Evolutionary conservation across 768 basidiomycete genomes (phyloP).

Genomic region (Kwoniella sp.): DNA sequence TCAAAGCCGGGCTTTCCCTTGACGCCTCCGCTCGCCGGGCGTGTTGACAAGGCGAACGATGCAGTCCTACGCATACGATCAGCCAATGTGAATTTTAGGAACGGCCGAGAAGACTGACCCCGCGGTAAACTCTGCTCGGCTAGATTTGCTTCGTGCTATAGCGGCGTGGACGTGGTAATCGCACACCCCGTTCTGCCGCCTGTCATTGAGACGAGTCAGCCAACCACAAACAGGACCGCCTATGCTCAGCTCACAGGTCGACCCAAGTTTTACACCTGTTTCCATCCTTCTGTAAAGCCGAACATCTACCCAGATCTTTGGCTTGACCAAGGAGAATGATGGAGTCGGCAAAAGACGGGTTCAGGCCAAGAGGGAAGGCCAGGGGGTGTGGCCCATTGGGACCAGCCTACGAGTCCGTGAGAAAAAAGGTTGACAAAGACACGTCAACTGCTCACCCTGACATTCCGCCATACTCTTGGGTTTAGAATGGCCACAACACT

Average conservation of each 20-base stretch:
- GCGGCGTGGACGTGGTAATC: conserved; percentile 86
- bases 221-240: no score
- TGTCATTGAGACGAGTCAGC: no score
- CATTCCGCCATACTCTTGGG: conserved; percentile 78
- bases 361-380: conserved; percentile 77
- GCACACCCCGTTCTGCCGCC: conserved; percentile 73
- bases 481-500: conserved; percentile 86
- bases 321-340: conserved; percentile 82
- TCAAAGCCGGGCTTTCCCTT: conserved; percentile 28
- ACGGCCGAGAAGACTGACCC: conserved; percentile 57
- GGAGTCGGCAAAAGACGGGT: conserved; percentile 73
- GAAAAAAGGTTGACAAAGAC: neutral
- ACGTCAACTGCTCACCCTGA: conserved; percentile 59
- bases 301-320: conserved; percentile 80
- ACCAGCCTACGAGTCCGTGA: conserved; percentile 41
- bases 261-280: conserved; percentile 81
- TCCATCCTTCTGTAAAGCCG: conserved; percentile 70
- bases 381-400: conserved; percentile 63
- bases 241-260: conserved; percentile 56
- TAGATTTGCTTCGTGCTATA: conserved; percentile 66
- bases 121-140: conserved; percentile 76
- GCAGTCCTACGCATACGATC: conserved; percentile 27
- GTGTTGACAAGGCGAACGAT: conserved; percentile 26
- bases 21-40: neutral
- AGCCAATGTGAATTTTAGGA: neutral